These are phyloP conservation scores for Entonaema liquescens DNA, from an alignment of 495 filamentous ascomycete species.

Conservation along the genomic window DNA sequence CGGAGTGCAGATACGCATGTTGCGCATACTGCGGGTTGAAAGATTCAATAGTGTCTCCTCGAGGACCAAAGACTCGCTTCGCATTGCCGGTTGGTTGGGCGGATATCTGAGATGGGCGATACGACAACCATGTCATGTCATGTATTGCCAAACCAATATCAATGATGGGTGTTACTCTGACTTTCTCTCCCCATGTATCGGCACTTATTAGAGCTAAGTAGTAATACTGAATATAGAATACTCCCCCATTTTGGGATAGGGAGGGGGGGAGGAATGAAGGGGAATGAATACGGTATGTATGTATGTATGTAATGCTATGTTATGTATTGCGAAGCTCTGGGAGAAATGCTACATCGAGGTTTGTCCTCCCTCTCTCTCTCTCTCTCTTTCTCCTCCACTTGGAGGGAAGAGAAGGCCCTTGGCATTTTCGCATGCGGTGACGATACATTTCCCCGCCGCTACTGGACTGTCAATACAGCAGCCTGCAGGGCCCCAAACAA, in stretches of 20 bases:
- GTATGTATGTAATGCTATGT: not conserved
- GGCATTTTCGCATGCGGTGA: conserved; percentile 37
- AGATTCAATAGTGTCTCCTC: conserved; percentile 30
- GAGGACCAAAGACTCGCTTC: conserved; percentile 20
- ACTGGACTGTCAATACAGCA: conserved; percentile 15
- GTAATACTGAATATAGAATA: conserved; percentile 18
- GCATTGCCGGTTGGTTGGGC: conserved; percentile 15
- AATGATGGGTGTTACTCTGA: no score
- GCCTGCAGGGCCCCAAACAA: conserved; percentile 35
- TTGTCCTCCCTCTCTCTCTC: conserved; percentile 6
- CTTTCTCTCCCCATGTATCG: conserved; percentile 10
- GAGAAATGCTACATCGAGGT: conserved; percentile 23
- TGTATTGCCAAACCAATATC: no score
- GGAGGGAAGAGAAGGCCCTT: conserved; percentile 11
- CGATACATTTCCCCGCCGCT: conserved; percentile 31
- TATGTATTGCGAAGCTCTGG: not conserved
- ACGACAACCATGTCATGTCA: no score
- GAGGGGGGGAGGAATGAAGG: not conserved
- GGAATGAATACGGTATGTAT: no score
- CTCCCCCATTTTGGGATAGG: conserved; percentile 14
- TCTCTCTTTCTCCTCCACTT: conserved; percentile 21
- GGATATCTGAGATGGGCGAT: conserved; percentile 3
- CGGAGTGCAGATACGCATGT: conserved; percentile 32
- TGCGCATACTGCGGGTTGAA: conserved; percentile 26
- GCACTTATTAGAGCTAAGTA: conserved; percentile 26